Base-by-base conservation (phyloP, 208 protist genomes). In the Naegleria gruberi region DNA sequence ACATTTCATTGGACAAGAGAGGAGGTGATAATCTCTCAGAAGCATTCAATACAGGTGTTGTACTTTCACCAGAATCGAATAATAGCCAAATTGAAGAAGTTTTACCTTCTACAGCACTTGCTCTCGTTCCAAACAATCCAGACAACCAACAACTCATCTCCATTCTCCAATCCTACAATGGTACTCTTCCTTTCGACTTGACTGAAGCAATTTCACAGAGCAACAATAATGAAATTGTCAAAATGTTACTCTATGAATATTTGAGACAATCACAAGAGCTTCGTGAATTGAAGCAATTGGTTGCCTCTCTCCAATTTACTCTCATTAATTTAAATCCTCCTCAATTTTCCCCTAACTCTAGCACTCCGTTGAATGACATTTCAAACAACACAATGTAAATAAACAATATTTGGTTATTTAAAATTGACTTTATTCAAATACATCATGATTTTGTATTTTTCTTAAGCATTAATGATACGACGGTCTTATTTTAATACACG, bases 191-290 rank as follows among this genome's bases (percentile, higher is more conserved):
- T 8, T 26, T 55, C n/a, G n/a, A 45, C 19, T 23, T 87, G 4
- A 40, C 30, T 6, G 43, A 87, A 40, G 83, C 83, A 46, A 26
- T 55, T 37, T 37, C 23, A 26, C 23, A 87, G 12, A 40, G 12
- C 17, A 87, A 87, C n/a, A 87, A 87, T 40, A 40, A 87, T 41
- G 83, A 87, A 87, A 30, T 87, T 37, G 83, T 87, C 19, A 87
- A 87, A 41, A 17, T 47, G 43, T 12, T 87, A 0, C 0, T 87
- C 6, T 55, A 42, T 30, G 83, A 87, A 87, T 87, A 87, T 55
- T 15, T 55, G 26, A 46, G 83, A 55, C 83, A 87, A 41, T 46
- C 83, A 55, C 10, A 45, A 55, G 83, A 87, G n/a, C 12, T 87
- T 15, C 34, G 42, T 30, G 43, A 87, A 26, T 51, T 87, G 42